A percentile compares a stretch with the other conserved stretches of the same genome.
Evolutionary conservation across 2,329 filamentous ascomycete genomes (phyloP).

Genomic region (Paecilomyces sp.): DNA sequence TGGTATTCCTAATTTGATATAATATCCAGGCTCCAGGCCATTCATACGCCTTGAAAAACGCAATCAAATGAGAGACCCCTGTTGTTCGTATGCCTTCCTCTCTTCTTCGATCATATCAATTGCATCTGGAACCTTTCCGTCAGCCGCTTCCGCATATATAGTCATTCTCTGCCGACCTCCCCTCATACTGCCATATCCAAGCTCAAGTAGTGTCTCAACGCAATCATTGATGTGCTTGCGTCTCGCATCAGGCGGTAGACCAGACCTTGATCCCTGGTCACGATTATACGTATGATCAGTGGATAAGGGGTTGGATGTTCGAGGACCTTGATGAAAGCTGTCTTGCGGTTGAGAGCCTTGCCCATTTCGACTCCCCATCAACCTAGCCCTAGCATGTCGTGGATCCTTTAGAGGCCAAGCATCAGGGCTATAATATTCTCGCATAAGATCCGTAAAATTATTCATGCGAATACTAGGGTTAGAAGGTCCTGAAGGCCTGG

Average conservation of each 20-base stretch:
- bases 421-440: too few relatives aligned
- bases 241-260: constrained; percentile 2
- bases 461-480: constrained; percentile 9
- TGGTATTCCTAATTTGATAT: not conserved
- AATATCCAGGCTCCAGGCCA: not conserved
- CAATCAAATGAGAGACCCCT: constrained; percentile 7
- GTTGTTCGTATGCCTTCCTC: constrained; percentile 32
- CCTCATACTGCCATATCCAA: constrained; percentile 33
- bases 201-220: constrained; percentile 28
- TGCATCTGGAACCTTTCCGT: constrained; percentile 36
- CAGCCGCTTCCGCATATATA: constrained; percentile 39
- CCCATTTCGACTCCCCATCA: not conserved
- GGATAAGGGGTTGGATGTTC: not conserved
- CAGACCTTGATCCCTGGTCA: not conserved
- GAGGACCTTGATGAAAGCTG: not conserved
- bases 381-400: constrained; percentile 4
- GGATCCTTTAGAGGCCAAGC: too few relatives aligned
- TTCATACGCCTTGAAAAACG: not conserved
- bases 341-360: not conserved
- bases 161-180: constrained; percentile 31
- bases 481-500: constrained; percentile 17
- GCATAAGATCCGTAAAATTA: not conserved
- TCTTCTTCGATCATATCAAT: constrained; percentile 47
- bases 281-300: not conserved
- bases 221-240: constrained; percentile 25